Evolutionary conservation across 1,284 basidiomycete species (phyloP), one percentile per base, ranked within the genome.

Genomic region (Uromyces viciae-fabae): DNA sequence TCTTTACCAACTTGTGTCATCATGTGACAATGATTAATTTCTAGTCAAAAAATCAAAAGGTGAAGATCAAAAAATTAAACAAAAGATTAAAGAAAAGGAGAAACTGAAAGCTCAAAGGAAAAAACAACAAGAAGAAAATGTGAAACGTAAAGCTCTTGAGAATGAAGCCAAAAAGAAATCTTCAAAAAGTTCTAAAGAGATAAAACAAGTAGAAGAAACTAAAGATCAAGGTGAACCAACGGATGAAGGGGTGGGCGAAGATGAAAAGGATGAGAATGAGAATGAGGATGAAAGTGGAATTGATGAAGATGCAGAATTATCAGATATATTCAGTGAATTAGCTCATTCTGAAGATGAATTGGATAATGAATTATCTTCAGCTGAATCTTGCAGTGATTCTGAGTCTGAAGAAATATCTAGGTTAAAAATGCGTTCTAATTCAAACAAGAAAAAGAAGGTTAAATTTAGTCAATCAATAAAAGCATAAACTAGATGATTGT

Each of bases 121-220:
- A 83, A 92, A 92, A 81, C 92, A 95, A 85, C 95, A 97, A 85
- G 94, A 94, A 84, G 89, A 90, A 78, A 97, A 96, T 86, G 92
- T 97, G 7, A 89, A 90, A 54, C 88, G 91, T 75, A 96, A 97
- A 87, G 92, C 92, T 85, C 88, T 87, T 17, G 87, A 86, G 7
- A 87, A 88, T 15, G 87, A 87, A 31, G 87, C 83, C 76, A 86
- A 86, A 56, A 85, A 84, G 74, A 84, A 85, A 75, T 81, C 81
- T 82, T 75, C 82, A 84, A 62, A 71, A 49, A 84, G 73, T 77
- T 52, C 36, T 33, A 72, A 43, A 17, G 92, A 36, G 90, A 90
- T 83, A 83, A 88, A 90, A 72, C 90, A 88, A 54, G 90, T 90
- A 33, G 89, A 89, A 4, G 90, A 89, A 42, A 88, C 89, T n/a